A percentile compares a stretch with the other conserved stretches of the same genome.
Conservation (phyloP, 208 protist genomes). For the Acanthamoeba castellanii region DNA sequence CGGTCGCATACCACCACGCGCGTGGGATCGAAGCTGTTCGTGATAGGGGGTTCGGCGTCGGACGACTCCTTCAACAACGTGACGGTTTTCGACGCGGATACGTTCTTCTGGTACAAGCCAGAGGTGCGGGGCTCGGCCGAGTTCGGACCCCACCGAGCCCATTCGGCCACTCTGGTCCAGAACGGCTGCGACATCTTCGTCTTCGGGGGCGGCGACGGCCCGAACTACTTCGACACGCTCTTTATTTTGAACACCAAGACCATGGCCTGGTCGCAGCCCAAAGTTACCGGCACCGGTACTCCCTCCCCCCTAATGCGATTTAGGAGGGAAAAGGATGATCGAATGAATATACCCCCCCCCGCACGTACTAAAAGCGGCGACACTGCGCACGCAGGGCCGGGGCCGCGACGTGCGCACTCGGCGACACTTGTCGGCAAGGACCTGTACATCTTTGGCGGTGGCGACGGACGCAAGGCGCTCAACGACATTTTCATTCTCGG, state of each 20-base stretch:
- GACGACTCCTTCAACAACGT: slow-evolving; percentile 23
- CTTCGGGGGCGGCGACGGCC: slow-evolving; percentile 56
- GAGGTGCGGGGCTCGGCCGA: slow-evolving; percentile 19
- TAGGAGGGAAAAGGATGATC: neutral
- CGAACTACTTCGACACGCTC: slow-evolving; percentile 37
- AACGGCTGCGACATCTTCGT: slow-evolving; percentile 58
- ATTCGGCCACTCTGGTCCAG: slow-evolving; percentile 63
- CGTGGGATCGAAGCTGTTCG: slow-evolving; percentile 62
- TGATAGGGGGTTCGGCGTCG: slow-evolving; percentile 43
- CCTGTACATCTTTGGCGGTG: slow-evolving; percentile 72
- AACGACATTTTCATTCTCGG: slow-evolving; percentile 58
- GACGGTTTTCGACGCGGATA: slow-evolving; percentile 30
- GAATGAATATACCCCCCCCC: neutral
- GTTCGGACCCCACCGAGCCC: slow-evolving; percentile 35
- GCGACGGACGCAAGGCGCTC: slow-evolving; percentile 3
- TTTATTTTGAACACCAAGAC: slow-evolving; percentile 61
- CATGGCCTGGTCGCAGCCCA: slow-evolving; percentile 59
- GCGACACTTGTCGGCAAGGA: slow-evolving; percentile 44
- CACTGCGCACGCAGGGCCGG: neutral
- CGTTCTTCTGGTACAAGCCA: slow-evolving; percentile 61
- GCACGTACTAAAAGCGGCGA: neutral
- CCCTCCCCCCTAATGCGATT: neutral
- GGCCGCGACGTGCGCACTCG: slow-evolving; percentile 17
- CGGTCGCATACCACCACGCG: slow-evolving; percentile 58
- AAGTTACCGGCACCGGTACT: neutral